Percentiles rank a stretch among this genome's conserved stretches.
These are phyloP conservation scores for Clitopilus hobsonii DNA, from an alignment of 768 basidiomycete species.

Conservation along the genomic window DNA sequence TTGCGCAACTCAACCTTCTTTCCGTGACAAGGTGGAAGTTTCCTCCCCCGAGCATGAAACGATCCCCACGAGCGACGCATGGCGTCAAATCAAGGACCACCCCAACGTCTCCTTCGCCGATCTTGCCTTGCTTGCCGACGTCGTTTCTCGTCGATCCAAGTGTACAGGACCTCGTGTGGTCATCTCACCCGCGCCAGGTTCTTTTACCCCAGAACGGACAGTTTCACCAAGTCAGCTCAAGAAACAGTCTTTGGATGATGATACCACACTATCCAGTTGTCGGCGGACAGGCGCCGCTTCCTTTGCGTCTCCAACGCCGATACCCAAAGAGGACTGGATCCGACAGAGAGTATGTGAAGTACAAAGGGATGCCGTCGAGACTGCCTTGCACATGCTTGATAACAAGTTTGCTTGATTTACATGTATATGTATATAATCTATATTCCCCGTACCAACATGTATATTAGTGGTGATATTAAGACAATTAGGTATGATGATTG, in stretches of 20 bases:
- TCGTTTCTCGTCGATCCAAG: constrained; percentile 78
- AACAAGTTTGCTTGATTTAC: constrained; percentile 42
- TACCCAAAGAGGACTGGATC: constrained; percentile 59
- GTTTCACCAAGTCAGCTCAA: constrained; percentile 23
- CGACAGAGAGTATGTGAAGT: constrained; percentile 62
- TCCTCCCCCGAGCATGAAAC: constrained; percentile 33
- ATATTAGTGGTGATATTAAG: not conserved
- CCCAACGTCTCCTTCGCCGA: constrained; percentile 87
- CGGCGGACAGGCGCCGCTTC: constrained; percentile 6
- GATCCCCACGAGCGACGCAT: constrained; percentile 79
- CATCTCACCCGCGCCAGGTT: constrained; percentile 46
- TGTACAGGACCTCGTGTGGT: constrained; percentile 69
- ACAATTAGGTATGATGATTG: not conserved
- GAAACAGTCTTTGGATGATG: constrained; percentile 12
- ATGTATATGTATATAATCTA: constrained; percentile 1
- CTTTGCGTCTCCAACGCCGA: constrained; percentile 45
- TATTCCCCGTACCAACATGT: not conserved
- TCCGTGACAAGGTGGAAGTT: not conserved
- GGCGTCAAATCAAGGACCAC: constrained; percentile 81
- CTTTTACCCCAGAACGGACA: constrained; percentile 42
- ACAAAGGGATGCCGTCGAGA: constrained; percentile 64
- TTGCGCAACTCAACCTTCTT: not conserved
- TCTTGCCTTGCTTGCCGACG: constrained; percentile 78
- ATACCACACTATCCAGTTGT: constrained; percentile 11
- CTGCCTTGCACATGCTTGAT: constrained; percentile 74